These are phyloP conservation scores for Sporodiniella umbellata DNA, from an alignment of 371 early-diverging fungal genomes.

Conservation along the genomic window DNA sequence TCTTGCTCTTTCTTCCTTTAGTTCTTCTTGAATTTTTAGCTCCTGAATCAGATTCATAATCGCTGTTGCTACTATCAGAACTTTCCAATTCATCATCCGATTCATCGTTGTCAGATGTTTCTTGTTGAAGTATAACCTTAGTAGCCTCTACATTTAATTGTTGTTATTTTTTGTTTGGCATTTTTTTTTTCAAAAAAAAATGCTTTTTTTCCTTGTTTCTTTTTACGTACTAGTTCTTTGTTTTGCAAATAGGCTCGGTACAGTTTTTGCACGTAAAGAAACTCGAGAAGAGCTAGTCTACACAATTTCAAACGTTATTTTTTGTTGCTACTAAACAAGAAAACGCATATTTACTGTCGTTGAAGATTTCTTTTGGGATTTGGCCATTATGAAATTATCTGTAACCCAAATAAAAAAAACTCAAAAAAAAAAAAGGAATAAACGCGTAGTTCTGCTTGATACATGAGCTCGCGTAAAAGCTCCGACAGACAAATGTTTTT, in stretches of 20 bases:
- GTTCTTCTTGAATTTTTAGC: constrained; percentile 4
- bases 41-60: constrained; percentile 6
- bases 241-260: constrained; percentile 26
- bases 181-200: neutral
- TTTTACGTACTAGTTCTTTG: constrained; percentile 17
- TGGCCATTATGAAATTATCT: neutral
- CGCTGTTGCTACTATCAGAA: constrained; percentile 16
- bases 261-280: constrained; percentile 21
- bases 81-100: constrained; percentile 22
- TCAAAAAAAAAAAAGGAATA: neutral
- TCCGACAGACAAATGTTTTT: too few relatives aligned
- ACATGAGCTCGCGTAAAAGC: neutral
- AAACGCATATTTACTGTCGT: neutral
- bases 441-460: neutral
- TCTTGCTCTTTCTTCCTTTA: constrained; percentile 2
- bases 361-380: constrained; percentile 1
- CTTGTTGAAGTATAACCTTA: constrained; percentile 4
- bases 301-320: neutral
- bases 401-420: neutral
- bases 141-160: constrained; percentile 3
- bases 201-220: neutral
- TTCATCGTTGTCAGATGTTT: constrained; percentile 14
- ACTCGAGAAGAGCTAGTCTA: constrained; percentile 7
- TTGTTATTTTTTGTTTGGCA: too few relatives aligned
- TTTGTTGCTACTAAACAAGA: too few relatives aligned